Evolutionary conservation across 805 yeast genomes (phyloP), one percentile per base, ranked within the genome.

Genomic region (Wickerhamiella azymoides): DNA sequence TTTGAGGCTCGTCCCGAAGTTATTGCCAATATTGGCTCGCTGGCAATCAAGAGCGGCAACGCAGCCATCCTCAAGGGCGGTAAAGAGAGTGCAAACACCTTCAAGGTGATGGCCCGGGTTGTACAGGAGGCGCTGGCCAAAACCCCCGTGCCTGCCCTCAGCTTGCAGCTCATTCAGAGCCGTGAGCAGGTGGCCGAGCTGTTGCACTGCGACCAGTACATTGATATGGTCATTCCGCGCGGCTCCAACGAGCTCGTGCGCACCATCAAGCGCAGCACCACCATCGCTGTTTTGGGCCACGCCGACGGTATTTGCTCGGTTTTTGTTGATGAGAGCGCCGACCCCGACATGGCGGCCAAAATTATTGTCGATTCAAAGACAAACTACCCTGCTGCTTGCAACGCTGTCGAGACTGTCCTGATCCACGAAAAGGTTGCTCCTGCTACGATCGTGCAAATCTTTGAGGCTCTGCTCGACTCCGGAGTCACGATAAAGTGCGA

Each of bases 381-480:
- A 0, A 88, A 86, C 62, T 92, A 92, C 61, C 96, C 97, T 41
- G 98, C 98, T 10, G 99, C 95, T n/a, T 92, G 99, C 64, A 92
- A 92, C 61, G 96, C 98, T 7, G 89, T 76, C 46, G 99, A 92
- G 63, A 84, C 92, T 28, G 63, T 92, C 26, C 70, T 92, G 47
- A 64, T 93, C 40, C 73, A 55, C 62, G 64, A 69, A 43, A 61
- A 63, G 21, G 66, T 70, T 13, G 56, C 69, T n/a, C 58, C 61
- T n/a, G 58, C 64, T 10, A 40, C 43, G 16, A 43, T 60, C 19
- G 51, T 55, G 13, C 27, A 47, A 3, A 51, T 68, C 1, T 50
- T 60, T 2, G 46, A 54, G 36, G 62, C 71, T 0, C 67, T 89
- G 49, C 55, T 73, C 6, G 76, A 68, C 9, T 75, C 76, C 5